Evolutionary conservation across 192 early-diverging fungal genomes (phyloP).

Genomic region (Geosiphon pyriformis): DNA sequence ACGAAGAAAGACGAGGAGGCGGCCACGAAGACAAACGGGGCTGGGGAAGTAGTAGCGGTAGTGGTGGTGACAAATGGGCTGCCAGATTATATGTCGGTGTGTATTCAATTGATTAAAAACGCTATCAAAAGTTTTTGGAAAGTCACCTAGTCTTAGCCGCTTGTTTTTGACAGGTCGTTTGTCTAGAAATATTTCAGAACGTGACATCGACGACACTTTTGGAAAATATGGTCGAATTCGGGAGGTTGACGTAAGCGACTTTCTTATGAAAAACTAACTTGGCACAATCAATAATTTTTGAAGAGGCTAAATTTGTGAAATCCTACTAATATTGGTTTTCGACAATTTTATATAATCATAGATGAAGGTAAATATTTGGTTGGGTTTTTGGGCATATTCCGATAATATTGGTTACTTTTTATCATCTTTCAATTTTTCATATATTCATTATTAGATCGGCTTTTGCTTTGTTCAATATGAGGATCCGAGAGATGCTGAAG

Average conservation of each 20-base stretch:
- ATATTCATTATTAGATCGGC: constrained; percentile 6
- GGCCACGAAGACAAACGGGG: background rate
- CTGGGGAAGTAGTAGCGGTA: background rate
- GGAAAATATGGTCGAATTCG: constrained; percentile 18
- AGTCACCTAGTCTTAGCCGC: background rate
- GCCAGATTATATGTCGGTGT: constrained; percentile 15
- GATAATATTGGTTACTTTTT: background rate
- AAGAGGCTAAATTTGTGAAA: background rate
- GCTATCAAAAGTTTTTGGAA: background rate
- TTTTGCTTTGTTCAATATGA: constrained; percentile 18
- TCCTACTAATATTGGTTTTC: background rate
- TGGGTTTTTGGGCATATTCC: background rate
- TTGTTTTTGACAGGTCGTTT: background rate
- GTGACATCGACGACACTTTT: constrained; percentile 17
- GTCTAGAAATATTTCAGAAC: constrained; percentile 11
- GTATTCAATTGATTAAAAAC: background rate
- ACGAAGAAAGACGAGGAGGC: background rate
- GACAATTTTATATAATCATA: background rate
- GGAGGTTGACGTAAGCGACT: constrained; percentile 12
- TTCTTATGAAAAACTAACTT: background rate
- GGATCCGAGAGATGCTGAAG: constrained; percentile 17
- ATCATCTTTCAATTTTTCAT: background rate
- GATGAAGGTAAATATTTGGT: constrained; percentile 14
- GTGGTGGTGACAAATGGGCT: background rate
- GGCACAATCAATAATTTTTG: background rate